Evolutionary conservation across 2,329 filamentous ascomycete species (phyloP).

Genomic region (Fusarium siculi): DNA sequence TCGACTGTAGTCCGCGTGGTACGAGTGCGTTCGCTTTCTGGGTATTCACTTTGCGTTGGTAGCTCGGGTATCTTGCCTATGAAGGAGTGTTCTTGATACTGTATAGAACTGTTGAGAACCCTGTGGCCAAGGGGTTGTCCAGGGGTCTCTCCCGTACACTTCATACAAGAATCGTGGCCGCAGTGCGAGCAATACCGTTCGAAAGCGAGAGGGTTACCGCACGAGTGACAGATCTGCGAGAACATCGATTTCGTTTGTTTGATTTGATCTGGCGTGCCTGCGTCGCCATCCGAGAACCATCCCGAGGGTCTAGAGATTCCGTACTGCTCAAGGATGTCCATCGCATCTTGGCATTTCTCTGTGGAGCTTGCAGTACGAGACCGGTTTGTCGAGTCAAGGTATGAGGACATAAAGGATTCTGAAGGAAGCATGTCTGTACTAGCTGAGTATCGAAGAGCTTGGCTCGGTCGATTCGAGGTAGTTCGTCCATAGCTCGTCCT

Average conservation of each 20-base stretch:
- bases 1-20: background rate
- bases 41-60: background rate
- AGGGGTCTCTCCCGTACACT: constrained; percentile 55
- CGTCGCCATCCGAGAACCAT: constrained; percentile 57
- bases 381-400: constrained; percentile 23
- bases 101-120: background rate
- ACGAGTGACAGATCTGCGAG: constrained; percentile 61
- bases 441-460: background rate
- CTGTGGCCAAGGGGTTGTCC: constrained; percentile 12
- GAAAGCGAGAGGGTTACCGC: constrained; percentile 54
- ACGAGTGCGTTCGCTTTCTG: constrained; percentile 7
- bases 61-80: background rate
- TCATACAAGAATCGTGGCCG: constrained; percentile 61
- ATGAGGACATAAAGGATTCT: constrained; percentile 1
- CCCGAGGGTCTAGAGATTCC: constrained; percentile 58
- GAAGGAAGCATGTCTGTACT: constrained; percentile 3
- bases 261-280: constrained; percentile 8
- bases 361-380: constrained; percentile 48
- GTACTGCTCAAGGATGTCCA: constrained; percentile 60
- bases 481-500: background rate
- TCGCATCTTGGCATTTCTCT: constrained; percentile 54
- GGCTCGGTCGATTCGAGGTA: background rate
- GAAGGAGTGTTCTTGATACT: constrained; percentile 9
- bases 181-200: constrained; percentile 58
- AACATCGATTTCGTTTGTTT: constrained; percentile 33